These are phyloP conservation scores for Talaromyces borbonicus DNA, from an alignment of 495 filamentous ascomycete genomes.

Conservation along the genomic window DNA sequence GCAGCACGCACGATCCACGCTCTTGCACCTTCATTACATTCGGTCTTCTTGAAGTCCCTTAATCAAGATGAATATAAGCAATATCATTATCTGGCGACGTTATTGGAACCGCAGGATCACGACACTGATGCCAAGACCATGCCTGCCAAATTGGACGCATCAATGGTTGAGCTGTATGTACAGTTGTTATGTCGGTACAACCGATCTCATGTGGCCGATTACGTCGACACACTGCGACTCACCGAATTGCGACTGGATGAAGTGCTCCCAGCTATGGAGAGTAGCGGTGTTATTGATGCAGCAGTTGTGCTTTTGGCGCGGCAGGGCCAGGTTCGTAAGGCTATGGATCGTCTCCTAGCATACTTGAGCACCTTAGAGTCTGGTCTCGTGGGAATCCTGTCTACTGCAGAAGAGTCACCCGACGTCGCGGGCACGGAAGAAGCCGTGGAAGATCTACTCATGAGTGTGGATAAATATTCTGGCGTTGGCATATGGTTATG, in stretches of 20 bases:
- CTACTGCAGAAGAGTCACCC: conserved; percentile 40
- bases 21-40: conserved; percentile 62
- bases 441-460: conserved; percentile 50
- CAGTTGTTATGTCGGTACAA: conserved; percentile 83
- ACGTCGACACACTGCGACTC: conserved; percentile 67
- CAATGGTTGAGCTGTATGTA: conserved; percentile 77
- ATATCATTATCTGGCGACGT: conserved; percentile 66
- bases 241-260: conserved; percentile 73
- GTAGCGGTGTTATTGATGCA: conserved; percentile 82
- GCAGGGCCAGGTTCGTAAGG: conserved; percentile 75
- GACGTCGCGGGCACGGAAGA: conserved; percentile 45
- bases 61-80: conserved; percentile 53
- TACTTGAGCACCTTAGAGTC: conserved; percentile 73
- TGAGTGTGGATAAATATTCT: conserved; percentile 75
- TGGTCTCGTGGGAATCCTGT: conserved; percentile 63
- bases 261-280: conserved; percentile 78
- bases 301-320: conserved; percentile 84
- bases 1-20: conserved; percentile 61
- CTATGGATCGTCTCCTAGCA: conserved; percentile 71
- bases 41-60: conserved; percentile 54
- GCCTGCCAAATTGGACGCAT: conserved; percentile 21
- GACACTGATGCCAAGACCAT: conserved; percentile 18
- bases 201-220: conserved; percentile 72
- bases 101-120: conserved; percentile 56
- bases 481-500: conserved; percentile 94